Percentiles rank a stretch among this genome's conserved stretches.
Conservation (phyloP, 345 rosid genomes). For the Hibiscus tridactylites region DNA sequence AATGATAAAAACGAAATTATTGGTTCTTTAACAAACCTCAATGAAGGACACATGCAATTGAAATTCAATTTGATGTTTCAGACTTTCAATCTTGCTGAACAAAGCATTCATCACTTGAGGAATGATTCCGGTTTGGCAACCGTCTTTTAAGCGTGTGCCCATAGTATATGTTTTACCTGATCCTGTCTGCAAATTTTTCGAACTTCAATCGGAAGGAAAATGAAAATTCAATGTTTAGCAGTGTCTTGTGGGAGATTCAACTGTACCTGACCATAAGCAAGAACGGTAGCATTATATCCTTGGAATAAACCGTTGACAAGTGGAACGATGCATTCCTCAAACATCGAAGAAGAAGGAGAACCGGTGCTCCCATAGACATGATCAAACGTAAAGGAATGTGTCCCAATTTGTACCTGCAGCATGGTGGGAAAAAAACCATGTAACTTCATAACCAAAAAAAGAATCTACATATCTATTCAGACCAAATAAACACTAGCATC, state of each 20-base stretch:
- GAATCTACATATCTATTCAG: background rate
- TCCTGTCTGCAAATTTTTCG: constrained; percentile 61
- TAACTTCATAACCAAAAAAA: background rate
- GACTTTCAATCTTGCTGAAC: constrained; percentile 70
- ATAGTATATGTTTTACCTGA: constrained; percentile 98
- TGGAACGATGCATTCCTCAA: constrained; percentile 78
- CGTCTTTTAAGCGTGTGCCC: constrained; percentile 94
- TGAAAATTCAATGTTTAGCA: background rate
- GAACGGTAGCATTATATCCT: constrained; percentile 98
- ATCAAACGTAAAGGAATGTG: constrained; percentile 94
- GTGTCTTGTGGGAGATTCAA: constrained; percentile 7
- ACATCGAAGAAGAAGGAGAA: constrained; percentile 73
- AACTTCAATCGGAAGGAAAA: constrained; percentile 11
- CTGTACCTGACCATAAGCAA: constrained; percentile 97
- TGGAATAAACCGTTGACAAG: constrained; percentile 93
- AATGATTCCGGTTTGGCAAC: constrained; percentile 65
- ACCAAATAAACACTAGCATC: background rate
- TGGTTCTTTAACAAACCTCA: constrained; percentile 49
- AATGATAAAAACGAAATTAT: constrained; percentile 6
- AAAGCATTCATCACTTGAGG: constrained; percentile 87
- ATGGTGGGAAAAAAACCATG: background rate
- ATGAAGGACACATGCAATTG: constrained; percentile 92
- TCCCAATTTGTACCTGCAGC: constrained; percentile 82
- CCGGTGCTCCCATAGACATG: constrained; percentile 91
- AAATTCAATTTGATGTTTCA: constrained; percentile 75